A percentile compares a stretch with the other conserved stretches of the same genome.
Evolutionary conservation across 176 grass and related monocot species (phyloP).

Genomic region (Hsuehochloa calcarea): DNA sequence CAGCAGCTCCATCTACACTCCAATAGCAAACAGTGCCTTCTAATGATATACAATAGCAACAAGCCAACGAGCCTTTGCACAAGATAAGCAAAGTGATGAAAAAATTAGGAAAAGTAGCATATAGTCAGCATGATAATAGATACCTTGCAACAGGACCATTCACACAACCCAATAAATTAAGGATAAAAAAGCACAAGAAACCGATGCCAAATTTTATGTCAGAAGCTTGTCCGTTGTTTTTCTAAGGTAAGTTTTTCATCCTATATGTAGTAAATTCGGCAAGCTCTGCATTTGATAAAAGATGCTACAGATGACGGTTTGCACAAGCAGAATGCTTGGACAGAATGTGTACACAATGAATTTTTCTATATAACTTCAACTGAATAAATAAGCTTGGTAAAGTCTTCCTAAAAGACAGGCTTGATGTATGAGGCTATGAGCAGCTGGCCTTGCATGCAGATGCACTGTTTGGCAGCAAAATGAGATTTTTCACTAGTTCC

Average conservation of each 20-base stretch:
- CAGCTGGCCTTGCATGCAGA: slow-evolving; percentile 27
- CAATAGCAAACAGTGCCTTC: neutral
- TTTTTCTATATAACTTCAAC: slow-evolving; percentile 6
- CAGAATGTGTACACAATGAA: slow-evolving; percentile 19
- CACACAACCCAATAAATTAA: neutral
- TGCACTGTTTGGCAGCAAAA: slow-evolving; percentile 8
- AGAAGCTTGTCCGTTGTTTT: neutral
- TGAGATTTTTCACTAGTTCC: neutral
- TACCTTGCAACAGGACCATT: neutral
- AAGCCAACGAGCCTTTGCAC: neutral
- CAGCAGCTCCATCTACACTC: neutral
- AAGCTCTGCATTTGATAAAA: slow-evolving; percentile 23
- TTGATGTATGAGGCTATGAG: neutral
- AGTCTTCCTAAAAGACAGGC: slow-evolving; percentile 21
- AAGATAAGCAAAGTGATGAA: neutral
- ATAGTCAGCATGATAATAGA: neutral
- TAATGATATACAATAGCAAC: neutral
- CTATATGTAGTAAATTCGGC: neutral
- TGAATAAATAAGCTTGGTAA: slow-evolving; percentile 36
- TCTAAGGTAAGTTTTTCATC: neutral
- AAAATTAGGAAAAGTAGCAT: slow-evolving; percentile 18
- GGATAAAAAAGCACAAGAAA: neutral
- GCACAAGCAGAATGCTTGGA: slow-evolving; percentile 14
- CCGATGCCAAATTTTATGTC: neutral
- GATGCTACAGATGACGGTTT: slow-evolving; percentile 22